phyloP scores from a whole-genome alignment of 2,329 filamentous ascomycete species.

The Xylaria sp. region DNA sequence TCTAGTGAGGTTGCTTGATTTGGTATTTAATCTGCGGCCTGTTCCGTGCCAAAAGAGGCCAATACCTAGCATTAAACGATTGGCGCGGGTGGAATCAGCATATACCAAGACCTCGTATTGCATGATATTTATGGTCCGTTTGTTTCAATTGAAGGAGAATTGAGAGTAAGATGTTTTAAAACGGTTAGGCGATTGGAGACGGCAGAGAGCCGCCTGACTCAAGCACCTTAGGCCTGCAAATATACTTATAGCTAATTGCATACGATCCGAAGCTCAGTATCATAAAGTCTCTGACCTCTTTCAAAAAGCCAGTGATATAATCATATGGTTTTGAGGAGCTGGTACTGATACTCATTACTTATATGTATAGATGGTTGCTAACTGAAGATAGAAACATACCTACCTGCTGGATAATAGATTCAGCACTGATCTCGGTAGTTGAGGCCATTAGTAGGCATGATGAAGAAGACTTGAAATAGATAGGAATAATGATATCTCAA shows the following conservation, averaged over 20 bases:
- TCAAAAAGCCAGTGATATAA: too few species aligned
- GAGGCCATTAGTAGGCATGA: background rate
- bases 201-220: background rate
- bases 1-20: slow-evolving; percentile 12
- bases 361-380: too few species aligned
- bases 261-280: too few species aligned
- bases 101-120: slow-evolving; percentile 15
- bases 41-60: slow-evolving; percentile 27
- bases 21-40: background rate
- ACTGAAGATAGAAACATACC: too few species aligned
- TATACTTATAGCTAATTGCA: too few species aligned
- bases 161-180: background rate
- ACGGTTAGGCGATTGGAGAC: background rate
- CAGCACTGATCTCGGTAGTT: background rate
- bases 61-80: background rate
- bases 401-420: too few species aligned
- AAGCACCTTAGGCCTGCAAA: too few species aligned
- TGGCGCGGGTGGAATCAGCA: slow-evolving; percentile 5
- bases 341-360: too few species aligned
- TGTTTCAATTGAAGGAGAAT: slow-evolving; percentile 23
- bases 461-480: background rate
- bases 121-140: slow-evolving; percentile 3
- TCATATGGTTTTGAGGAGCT: too few species aligned
- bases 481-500: background rate
- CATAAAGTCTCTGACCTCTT: too few species aligned